Evolutionary conservation across 805 yeast genomes (phyloP), one percentile per base, ranked within the genome.

Genomic region (Pichia californica): DNA sequence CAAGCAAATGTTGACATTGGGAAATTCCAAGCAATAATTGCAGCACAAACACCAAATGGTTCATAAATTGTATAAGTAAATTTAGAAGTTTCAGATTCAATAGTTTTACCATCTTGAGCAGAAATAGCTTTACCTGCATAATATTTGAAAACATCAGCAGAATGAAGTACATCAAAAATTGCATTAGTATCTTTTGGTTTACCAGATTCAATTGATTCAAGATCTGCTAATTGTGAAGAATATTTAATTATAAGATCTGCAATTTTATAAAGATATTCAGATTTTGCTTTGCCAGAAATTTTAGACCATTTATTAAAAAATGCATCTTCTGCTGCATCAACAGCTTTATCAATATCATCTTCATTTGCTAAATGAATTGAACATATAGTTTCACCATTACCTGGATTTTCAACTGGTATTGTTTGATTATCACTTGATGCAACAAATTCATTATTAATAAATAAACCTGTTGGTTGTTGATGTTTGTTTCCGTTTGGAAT

Each of bases 381-480:
- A 20, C 77, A 67, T 47, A 75, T 72, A 29, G 63, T 68, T 47
- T 74, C 64, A 25, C 76, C 83, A 21, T 74, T 73, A 8, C 79
- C 67, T 2, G 85, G 83, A 50, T 76, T 70, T 42, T 68, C 61
- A 26, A 80, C 83, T 49, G 72, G 72, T 16, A 83, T 67, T n/a
- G 79, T 77, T 56, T 75, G 69, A 43, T 74, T 76, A 43, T 75
- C 74, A 28, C 66, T 63, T 3, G 64, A 56, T 26, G 54, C 47
- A 44, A 82, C 81, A 57, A 83, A 87, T 63, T 86, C 86, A 65
- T 86, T 86, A 70, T 87, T 83, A 63, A 89, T 87, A 73, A 86
- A 89, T 55, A 89, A 68, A 50, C 96, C 96, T 10, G 84, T 81
- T 55, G 96, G 96, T 68, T 61, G 84, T 41, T 68, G 68, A 54